These are phyloP conservation scores for Chaetomidium leptoderma DNA, from an alignment of 495 filamentous ascomycete genomes.

Conservation along the genomic window DNA sequence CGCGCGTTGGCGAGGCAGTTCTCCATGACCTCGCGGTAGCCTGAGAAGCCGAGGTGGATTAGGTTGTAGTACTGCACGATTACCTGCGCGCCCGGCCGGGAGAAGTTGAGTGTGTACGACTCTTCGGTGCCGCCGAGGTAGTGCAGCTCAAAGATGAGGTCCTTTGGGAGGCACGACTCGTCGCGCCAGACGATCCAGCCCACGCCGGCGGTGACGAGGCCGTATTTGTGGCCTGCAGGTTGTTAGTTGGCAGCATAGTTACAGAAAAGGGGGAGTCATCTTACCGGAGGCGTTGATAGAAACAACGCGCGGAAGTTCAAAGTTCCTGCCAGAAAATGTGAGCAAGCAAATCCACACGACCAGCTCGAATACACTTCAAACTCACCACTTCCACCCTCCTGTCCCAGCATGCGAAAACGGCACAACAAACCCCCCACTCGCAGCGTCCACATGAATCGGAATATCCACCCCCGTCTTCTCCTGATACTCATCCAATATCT, in stretches of 20 bases:
- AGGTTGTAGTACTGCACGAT: slow-evolving; percentile 76
- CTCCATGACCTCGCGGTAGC: slow-evolving; percentile 64
- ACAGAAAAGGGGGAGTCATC: neutral
- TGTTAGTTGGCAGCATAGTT: neutral
- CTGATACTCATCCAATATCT: slow-evolving; percentile 63
- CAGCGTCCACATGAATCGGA: slow-evolving; percentile 73
- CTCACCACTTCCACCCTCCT: slow-evolving; percentile 57
- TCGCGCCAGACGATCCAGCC: slow-evolving; percentile 77
- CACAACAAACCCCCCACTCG: slow-evolving; percentile 67
- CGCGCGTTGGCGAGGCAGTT: slow-evolving; percentile 67
- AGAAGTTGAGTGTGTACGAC: slow-evolving; percentile 74
- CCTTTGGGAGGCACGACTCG: slow-evolving; percentile 60
- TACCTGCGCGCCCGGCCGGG: slow-evolving; percentile 65
- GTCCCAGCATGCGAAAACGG: slow-evolving; percentile 63
- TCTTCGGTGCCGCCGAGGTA: slow-evolving; percentile 73
- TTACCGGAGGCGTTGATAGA: slow-evolving; percentile 65
- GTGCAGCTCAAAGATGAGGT: slow-evolving; percentile 69
- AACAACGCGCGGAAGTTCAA: slow-evolving; percentile 65
- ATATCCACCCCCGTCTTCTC: slow-evolving; percentile 60
- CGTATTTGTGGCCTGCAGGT: slow-evolving; percentile 61
- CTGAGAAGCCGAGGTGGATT: slow-evolving; percentile 65
- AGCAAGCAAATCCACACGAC: neutral
- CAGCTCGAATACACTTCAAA: neutral
- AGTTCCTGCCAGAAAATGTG: slow-evolving; percentile 48
- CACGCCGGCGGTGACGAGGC: slow-evolving; percentile 65